Percentiles rank a stretch among this genome's conserved stretches.
These are phyloP conservation scores for Torulaspora microellipsoides DNA, from an alignment of 805 yeast species.

Conservation along the genomic window DNA sequence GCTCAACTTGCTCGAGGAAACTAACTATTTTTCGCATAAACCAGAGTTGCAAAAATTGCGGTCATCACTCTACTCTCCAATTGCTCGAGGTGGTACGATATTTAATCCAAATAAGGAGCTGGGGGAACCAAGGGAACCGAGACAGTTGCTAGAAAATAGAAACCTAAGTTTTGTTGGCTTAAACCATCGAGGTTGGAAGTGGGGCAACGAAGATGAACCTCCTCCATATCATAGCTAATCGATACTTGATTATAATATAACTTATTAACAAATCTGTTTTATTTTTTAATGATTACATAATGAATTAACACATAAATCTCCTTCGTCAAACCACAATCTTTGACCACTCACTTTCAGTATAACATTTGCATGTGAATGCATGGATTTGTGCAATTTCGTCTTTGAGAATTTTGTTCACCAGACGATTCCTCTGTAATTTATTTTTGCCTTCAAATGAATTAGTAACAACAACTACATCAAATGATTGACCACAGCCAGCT, in stretches of 20 bases:
- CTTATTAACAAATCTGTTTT: not conserved
- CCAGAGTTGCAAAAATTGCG: slow-evolving; percentile 19
- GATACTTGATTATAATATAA: not conserved
- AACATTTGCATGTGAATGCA: slow-evolving; percentile 92
- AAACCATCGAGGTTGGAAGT: slow-evolving; percentile 16
- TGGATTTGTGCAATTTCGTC: slow-evolving; percentile 86
- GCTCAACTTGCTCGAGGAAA: slow-evolving; percentile 10
- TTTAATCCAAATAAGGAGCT: slow-evolving; percentile 8
- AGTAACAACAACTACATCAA: slow-evolving; percentile 83
- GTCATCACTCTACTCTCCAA: slow-evolving; percentile 21
- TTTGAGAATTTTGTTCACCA: slow-evolving; percentile 73
- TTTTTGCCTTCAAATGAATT: slow-evolving; percentile 72
- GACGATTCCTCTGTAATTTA: slow-evolving; percentile 77
- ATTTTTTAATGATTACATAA: slow-evolving; percentile 3
- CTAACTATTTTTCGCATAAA: slow-evolving; percentile 4
- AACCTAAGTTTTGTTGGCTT: slow-evolving; percentile 23
- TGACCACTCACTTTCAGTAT: slow-evolving; percentile 86
- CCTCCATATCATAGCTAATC: slow-evolving; percentile 25
- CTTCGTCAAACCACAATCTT: slow-evolving; percentile 23
- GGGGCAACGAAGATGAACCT: slow-evolving; percentile 32
- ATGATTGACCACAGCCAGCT: slow-evolving; percentile 98
- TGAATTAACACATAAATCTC: not conserved
- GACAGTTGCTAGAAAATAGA: slow-evolving; percentile 20
- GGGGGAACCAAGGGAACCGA: slow-evolving; percentile 11
- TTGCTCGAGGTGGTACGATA: slow-evolving; percentile 13